Conservation (phyloP, 495 filamentous ascomycete genomes). For the Mytilinidion resinicola region DNA sequence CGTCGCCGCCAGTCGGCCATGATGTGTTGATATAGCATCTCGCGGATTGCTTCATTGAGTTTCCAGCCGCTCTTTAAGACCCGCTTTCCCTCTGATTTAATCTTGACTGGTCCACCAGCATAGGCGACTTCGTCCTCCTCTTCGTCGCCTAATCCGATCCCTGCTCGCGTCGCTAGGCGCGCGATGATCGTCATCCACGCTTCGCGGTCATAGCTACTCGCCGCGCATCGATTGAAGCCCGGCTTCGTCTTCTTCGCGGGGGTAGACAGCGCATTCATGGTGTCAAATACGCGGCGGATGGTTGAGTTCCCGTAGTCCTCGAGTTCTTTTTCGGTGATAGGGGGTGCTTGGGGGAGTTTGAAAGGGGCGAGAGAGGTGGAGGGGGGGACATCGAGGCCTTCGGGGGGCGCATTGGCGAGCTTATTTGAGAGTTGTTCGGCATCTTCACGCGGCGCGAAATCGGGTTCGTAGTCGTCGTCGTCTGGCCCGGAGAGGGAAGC, state of each 20-base stretch:
- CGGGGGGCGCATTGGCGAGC: constrained; percentile 57
- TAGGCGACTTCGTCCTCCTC: constrained; percentile 14
- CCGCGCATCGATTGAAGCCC: constrained; percentile 79
- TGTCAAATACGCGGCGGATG: constrained; percentile 68
- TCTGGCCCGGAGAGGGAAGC: constrained; percentile 52
- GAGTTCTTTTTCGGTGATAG: constrained; percentile 60
- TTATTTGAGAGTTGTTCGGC: constrained; percentile 66
- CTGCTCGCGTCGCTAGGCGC: constrained; percentile 75
- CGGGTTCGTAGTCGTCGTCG: constrained; percentile 83
- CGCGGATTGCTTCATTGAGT: constrained; percentile 64
- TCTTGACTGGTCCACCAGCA: not conserved
- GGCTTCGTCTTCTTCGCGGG: constrained; percentile 41
- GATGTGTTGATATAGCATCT: constrained; percentile 73
- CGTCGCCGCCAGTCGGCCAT: constrained; percentile 84
- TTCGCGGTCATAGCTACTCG: constrained; percentile 77
- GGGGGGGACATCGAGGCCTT: constrained; percentile 41
- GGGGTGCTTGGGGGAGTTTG: constrained; percentile 69
- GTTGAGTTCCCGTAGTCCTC: constrained; percentile 61
- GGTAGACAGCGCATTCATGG: constrained; percentile 64
- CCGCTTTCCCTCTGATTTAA: constrained; percentile 44
- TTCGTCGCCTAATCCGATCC: constrained; percentile 56
- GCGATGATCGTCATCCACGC: constrained; percentile 85
- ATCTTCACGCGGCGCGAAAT: constrained; percentile 67
- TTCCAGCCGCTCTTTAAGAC: constrained; percentile 21
- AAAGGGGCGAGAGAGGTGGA: constrained; percentile 62